Base-by-base conservation (phyloP, 2,329 filamentous ascomycete genomes). In the Trichophyton verrucosum region DNA sequence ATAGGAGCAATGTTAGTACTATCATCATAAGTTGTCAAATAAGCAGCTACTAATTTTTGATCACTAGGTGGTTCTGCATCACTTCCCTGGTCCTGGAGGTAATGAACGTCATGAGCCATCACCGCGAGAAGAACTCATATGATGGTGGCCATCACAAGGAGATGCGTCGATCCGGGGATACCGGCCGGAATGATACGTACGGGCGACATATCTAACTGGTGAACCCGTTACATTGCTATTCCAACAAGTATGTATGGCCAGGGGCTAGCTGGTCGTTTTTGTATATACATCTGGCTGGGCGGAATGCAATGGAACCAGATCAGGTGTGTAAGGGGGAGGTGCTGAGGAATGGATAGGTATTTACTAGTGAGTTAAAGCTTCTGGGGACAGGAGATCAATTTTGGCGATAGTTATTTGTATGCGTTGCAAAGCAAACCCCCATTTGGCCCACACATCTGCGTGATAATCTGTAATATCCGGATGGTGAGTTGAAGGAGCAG, bases 1-100 rank as follows among this genome's bases (percentile, higher is more conserved):
- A 78, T 78, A 68, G 61, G 78, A 0, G 70, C 74, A 27, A 78
- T 78, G 75, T 77, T 73, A 57, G 74, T 70, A 24, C 13, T 6
- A 11, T 3, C 8, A 6, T 13, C 2, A 7, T 3, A 13, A 27
- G 20, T 20, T 9, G 5, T 11, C 6, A 27, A 51, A 15, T 15
- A 27, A 6, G 4, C 24, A 20, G 22, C 7, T 24, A 7, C 8
- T 51, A 22, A 27, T 22, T 9, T 2, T 13, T 15, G 8, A n/a
- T 22, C 20, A 5, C 13, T 55, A 55, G 51, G 51, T 55, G 51
- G 51, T 55, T 55, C 30, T 55, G 51, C 33, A 55, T 55, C 15
- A 20, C 7, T 9, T 55, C 51, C 15, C 27, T 55, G 9, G 51
- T 55, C n/a, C 30, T 55, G 3, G 51, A 55, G 15, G 30, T 36